A percentile compares a stretch with the other conserved stretches of the same genome.
These are phyloP conservation scores for Penicillium sp. DNA, from an alignment of 2,329 filamentous ascomycete genomes.

Conservation along the genomic window DNA sequence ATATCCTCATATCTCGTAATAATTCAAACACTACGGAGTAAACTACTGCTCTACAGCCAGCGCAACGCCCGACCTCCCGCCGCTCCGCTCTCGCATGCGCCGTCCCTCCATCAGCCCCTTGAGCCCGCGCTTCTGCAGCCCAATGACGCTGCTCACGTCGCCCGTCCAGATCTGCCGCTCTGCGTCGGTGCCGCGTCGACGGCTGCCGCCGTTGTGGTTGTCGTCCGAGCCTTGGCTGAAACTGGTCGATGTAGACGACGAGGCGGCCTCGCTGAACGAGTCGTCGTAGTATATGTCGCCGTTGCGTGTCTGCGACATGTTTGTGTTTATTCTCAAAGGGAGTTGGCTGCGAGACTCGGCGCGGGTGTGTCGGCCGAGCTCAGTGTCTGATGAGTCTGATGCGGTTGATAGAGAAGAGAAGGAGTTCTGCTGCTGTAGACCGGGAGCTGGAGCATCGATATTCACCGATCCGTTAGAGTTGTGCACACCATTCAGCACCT, in stretches of 20 bases:
- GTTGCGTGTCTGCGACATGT: constrained; percentile 24
- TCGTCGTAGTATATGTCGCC: constrained; percentile 31
- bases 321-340: constrained; percentile 40
- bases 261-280: constrained; percentile 35
- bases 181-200: constrained; percentile 35
- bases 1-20: not conserved
- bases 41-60: constrained; percentile 7
- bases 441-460: constrained; percentile 11
- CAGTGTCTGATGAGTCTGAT: constrained; percentile 39
- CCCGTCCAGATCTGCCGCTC: constrained; percentile 68
- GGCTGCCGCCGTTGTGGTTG: constrained; percentile 29
- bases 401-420: constrained; percentile 20
- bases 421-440: constrained; percentile 21
- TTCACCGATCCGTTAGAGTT: constrained; percentile 16
- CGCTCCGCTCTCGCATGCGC: constrained; percentile 69
- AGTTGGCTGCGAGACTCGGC: constrained; percentile 23
- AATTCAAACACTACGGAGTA: not conserved
- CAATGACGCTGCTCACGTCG: constrained; percentile 80
- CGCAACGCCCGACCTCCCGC: constrained; percentile 10
- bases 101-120: constrained; percentile 92
- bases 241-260: constrained; percentile 35
- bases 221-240: constrained; percentile 33
- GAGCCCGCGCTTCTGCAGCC: constrained; percentile 87
- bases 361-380: constrained; percentile 25
- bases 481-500: constrained; percentile 38